Base-by-base conservation (phyloP, 1,139 yeast species). In the Hyphopichia wangnamkhiaoensis region DNA sequence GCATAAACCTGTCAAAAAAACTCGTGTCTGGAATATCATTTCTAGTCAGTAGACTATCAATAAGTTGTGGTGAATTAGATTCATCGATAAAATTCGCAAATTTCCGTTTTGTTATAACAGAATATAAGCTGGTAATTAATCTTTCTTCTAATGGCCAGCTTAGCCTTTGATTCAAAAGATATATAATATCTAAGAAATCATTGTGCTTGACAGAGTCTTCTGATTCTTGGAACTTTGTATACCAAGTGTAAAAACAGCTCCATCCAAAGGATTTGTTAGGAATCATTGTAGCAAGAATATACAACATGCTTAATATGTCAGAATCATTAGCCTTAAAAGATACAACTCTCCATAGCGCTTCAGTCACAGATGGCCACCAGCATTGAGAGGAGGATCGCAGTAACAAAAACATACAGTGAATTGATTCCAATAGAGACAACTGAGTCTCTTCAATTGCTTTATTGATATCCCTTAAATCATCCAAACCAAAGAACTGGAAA, bases 41-140 rank as follows among this genome's bases (percentile, higher is more conserved):
- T 34, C 68, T 46, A 0, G 68, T 54, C 6, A 47, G 40, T 1
- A 71, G 50, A 19, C 40, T 46, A 0, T 61, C 60, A 12, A 71
- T 36, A 2, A 64, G 35, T 6, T 52, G 54, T 1, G 68, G 67
- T 3, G 45, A 46, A 8, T 39, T 45, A 16, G 49, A 43, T 46
- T 72, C 78, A 40, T 68, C 72, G 1, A 48, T 52, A 40, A 69
- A 71, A 42, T 71, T 68, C 19, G 68, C 58, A 49, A 72, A 73
- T 40, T 59, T 66, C 31, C 71, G 46, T 1, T 47, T 31, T 0
- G 74, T 63, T 3, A 71, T 53, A 0, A 60, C 52, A 1, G 58
- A 40, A 42, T 69, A 71, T 3, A 71, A 39, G 21, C 52, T 54
- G 9, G 61, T 42, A 2, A 73, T 44, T 16, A 69, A 37, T 31